Percentiles rank a stretch among this genome's conserved stretches.
Conservation (phyloP, 768 basidiomycete genomes). For the Suillus discolor region DNA sequence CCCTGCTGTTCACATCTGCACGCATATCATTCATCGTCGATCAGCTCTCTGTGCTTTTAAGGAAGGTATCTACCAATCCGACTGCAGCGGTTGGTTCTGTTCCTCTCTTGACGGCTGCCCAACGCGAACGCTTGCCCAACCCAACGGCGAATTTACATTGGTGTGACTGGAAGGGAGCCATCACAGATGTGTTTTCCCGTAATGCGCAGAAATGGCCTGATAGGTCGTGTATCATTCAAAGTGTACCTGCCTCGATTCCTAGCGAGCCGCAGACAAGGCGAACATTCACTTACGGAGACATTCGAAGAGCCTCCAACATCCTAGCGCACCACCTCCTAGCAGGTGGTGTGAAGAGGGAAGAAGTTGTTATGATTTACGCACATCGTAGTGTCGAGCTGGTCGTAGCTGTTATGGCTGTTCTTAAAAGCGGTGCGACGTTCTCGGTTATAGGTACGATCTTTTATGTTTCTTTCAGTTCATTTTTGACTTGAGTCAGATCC, state of each 20-base stretch:
- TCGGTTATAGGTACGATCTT: constrained; percentile 84
- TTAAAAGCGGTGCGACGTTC: constrained; percentile 96
- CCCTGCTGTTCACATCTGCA: constrained; percentile 81
- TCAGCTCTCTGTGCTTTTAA: constrained; percentile 80
- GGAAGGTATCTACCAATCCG: constrained; percentile 69
- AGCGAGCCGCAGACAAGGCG: constrained; percentile 51
- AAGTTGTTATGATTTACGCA: constrained; percentile 98
- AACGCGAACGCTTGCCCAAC: constrained; percentile 73
- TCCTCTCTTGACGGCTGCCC: constrained; percentile 73
- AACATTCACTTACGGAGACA: constrained; percentile 76
- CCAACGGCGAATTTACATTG: constrained; percentile 90
- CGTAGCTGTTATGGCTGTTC: constrained; percentile 93
- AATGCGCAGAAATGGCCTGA: constrained; percentile 85
- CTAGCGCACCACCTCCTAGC: constrained; percentile 88
- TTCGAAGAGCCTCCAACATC: constrained; percentile 84
- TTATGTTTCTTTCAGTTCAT: constrained; percentile 4
- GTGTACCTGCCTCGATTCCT: constrained; percentile 43
- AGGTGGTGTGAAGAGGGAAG: constrained; percentile 86
- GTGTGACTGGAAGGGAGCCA: constrained; percentile 97
- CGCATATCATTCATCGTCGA: constrained; percentile 82
- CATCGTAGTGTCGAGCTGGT: constrained; percentile 95
- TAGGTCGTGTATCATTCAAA: constrained; percentile 88
- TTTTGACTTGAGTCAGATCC: constrained; percentile 63
- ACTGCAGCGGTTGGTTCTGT: constrained; percentile 75
- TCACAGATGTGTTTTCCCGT: constrained; percentile 89